Conservation (phyloP, 1,284 basidiomycete genomes). For the Pseudozyma sp. region DNA sequence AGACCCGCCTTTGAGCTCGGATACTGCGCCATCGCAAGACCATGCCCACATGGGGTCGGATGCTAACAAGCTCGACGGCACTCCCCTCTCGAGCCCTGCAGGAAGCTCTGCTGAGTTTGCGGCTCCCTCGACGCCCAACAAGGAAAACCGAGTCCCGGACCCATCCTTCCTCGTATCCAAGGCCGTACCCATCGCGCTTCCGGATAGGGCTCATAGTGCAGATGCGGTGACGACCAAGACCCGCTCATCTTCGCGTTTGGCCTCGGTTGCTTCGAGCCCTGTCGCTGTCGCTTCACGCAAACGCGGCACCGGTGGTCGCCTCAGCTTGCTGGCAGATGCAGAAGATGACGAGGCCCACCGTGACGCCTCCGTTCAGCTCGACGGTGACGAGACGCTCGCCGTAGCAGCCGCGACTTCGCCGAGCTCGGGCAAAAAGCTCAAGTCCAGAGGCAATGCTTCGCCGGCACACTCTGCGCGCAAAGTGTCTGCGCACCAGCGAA, state of each 20-base stretch:
- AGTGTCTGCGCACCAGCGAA: slow-evolving; percentile 29
- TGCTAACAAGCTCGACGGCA: background rate
- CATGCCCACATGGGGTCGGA: slow-evolving; percentile 1
- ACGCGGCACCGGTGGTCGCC: slow-evolving; percentile 40
- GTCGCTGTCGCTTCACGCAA: slow-evolving; percentile 20
- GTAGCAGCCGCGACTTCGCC: background rate
- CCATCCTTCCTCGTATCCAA: slow-evolving; percentile 21
- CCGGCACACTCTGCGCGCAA: slow-evolving; percentile 2
- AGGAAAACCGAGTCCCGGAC: slow-evolving; percentile 40
- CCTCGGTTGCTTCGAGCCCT: slow-evolving; percentile 13
- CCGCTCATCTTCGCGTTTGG: slow-evolving; percentile 17
- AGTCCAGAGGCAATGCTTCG: slow-evolving; percentile 4
- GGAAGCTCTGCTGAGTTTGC: background rate
- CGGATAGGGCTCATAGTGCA: slow-evolving; percentile 35
- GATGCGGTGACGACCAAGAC: slow-evolving; percentile 24
- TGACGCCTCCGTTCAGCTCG: slow-evolving; percentile 5
- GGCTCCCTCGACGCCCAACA: slow-evolving; percentile 37
- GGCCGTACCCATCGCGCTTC: slow-evolving; percentile 25
- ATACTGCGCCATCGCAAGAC: slow-evolving; percentile 39
- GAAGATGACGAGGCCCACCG: slow-evolving; percentile 18
- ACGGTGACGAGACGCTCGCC: slow-evolving; percentile 14
- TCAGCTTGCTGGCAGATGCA: slow-evolving; percentile 41
- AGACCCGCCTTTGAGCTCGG: slow-evolving; percentile 17
- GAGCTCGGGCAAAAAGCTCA: slow-evolving; percentile 21
- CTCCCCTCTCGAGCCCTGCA: slow-evolving; percentile 12